Evolutionary conservation across 1,284 basidiomycete genomes (phyloP).

Genomic region (Spongispora temasekensis): DNA sequence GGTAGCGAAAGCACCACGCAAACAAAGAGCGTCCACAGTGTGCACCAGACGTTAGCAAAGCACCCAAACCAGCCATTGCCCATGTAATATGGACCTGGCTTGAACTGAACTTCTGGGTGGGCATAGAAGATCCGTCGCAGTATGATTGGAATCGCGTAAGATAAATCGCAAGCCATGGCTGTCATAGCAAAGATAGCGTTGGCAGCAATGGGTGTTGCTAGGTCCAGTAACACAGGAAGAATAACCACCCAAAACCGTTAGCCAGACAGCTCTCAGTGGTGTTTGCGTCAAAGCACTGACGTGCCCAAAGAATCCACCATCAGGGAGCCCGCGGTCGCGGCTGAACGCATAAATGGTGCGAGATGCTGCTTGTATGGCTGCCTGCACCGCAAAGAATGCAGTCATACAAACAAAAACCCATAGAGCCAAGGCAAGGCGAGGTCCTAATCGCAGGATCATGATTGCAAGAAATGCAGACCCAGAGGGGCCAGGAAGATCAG

Average conservation of each 20-base stretch:
- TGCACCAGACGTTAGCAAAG: constrained; percentile 65
- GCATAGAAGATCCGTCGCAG: constrained; percentile 70
- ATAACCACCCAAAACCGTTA: constrained; percentile 69
- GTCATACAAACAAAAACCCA: constrained; percentile 80
- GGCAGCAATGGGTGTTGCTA: constrained; percentile 78
- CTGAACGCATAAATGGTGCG: constrained; percentile 90
- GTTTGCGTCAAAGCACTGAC: constrained; percentile 69
- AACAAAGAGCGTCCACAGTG: constrained; percentile 70
- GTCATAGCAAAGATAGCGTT: constrained; percentile 84
- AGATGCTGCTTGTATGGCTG: constrained; percentile 83
- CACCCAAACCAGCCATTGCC: constrained; percentile 71
- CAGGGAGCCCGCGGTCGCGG: constrained; percentile 82
- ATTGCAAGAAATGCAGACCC: constrained; percentile 60
- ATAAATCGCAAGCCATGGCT: constrained; percentile 71
- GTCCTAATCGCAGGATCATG: constrained; percentile 74
- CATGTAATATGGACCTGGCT: constrained; percentile 89
- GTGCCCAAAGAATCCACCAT: constrained; percentile 77
- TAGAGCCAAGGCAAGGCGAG: constrained; percentile 67
- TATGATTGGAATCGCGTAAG: constrained; percentile 76
- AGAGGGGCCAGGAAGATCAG: constrained; percentile 61
- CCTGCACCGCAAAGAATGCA: constrained; percentile 83
- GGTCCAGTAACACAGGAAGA: constrained; percentile 75
- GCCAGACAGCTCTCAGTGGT: constrained; percentile 83
- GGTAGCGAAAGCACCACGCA: constrained; percentile 75
- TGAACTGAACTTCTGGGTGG: constrained; percentile 85